Evolutionary conservation across 1,139 yeast genomes (phyloP), one percentile per base, ranked within the genome.

Genomic region (Kluyveromyces sp.): DNA sequence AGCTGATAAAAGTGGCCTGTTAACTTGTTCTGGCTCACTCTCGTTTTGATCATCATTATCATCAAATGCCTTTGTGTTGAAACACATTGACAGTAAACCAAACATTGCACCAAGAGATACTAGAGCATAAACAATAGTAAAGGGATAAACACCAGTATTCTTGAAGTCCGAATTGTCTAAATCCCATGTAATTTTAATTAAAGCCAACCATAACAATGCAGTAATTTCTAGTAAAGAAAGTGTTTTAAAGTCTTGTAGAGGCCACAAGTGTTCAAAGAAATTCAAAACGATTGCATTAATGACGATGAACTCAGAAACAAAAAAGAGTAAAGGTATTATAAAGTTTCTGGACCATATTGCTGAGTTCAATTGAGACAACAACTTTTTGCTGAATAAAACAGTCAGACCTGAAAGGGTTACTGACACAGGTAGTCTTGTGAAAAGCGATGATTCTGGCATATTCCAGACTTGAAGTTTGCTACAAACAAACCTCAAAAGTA

Each of bases 211-310:
- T 48, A 75, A 68, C 1, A 77, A 47, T 28, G 74, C 61, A 25
- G 81, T 73, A 8, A 78, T 63, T 62, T 83, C 83, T 32, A 84
- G 58, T n/a, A 83, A 69, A 2, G 78, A 72, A 37, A 83, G 70
- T 50, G 86, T 73, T 61, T 87, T 88, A 57, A 84, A 88, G 60
- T 68, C 94, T 55, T 81, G 84, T 32, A 80, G 77, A 6, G 84
- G 81, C 54, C 75, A 73, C 40, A 75, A 58, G 49, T 71, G 68
- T 43, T 73, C 72, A 50, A 78, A 72, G 15, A 76, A 53, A 31
- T 82, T 79, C 54, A 85, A 67, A 27, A 83, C 50, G 3, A 75
- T 39, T 57, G 81, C 83, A 57, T 82, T 83, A 41, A 73, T 49
- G 31, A 85, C 61, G 36, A 82, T 53, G 54, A 80, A 78, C 6